A percentile compares a stretch with the other conserved stretches of the same genome.
Evolutionary conservation across 345 rosid species (phyloP).

Genomic region (Arabidopsis suecica): DNA sequence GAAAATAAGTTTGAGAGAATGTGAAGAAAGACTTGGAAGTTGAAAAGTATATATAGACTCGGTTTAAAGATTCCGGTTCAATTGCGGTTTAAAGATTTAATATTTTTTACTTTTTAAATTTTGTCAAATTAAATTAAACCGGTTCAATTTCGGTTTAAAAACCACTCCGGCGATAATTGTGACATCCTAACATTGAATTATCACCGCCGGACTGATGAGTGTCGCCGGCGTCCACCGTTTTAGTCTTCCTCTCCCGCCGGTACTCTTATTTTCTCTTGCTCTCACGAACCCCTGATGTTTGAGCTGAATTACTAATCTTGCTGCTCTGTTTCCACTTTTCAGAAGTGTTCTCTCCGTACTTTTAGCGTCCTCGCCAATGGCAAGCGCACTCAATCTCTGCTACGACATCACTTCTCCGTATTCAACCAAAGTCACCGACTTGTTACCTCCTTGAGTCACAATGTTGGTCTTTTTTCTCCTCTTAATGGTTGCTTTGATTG

Average conservation of each 20-base stretch:
- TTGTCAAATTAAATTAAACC: neutral
- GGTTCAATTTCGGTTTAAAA: neutral
- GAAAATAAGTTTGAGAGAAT: slow-evolving; percentile 5
- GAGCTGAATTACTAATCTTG: slow-evolving; percentile 13
- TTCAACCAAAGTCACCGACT: slow-evolving; percentile 1
- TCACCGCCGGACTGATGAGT: slow-evolving; percentile 28
- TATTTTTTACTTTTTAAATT: neutral
- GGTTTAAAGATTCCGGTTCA: slow-evolving; percentile 31
- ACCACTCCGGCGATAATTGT: neutral
- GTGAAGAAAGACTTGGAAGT: neutral
- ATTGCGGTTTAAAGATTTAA: neutral
- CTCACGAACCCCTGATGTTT: neutral
- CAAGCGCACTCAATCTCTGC: neutral
- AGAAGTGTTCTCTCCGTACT: slow-evolving; percentile 9
- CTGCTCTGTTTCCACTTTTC: neutral
- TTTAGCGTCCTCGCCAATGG: neutral
- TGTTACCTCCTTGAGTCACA: slow-evolving; percentile 16
- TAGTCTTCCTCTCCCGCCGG: slow-evolving; percentile 24
- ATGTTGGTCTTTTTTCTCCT: neutral
- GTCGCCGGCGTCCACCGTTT: slow-evolving; percentile 31
- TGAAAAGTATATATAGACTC: neutral
- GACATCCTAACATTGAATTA: neutral
- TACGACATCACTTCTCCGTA: slow-evolving; percentile 2
- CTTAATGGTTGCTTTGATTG: neutral
- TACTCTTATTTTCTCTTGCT: neutral